Base-by-base conservation (phyloP, 148 eudicot genomes). In the Cornus kousa region DNA sequence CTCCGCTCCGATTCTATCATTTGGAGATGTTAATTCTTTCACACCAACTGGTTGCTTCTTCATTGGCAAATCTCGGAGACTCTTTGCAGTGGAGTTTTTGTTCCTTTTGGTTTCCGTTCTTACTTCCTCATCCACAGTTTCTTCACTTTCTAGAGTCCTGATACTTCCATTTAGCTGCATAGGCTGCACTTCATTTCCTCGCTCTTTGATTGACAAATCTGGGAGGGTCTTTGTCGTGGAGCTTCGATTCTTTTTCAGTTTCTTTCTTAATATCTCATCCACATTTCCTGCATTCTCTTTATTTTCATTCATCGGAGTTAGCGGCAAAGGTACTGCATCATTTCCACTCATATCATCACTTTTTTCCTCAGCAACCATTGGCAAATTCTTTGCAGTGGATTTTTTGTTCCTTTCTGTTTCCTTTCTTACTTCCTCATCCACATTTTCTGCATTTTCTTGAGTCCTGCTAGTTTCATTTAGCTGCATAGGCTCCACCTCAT, bases 101-200 rank as follows among this genome's bases (percentile, higher is more conserved):
- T 70, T 83, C 81, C 74, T 88, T 70, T 70, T 78, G 35, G 37
- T 50, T 72, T 62, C 77, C 78, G 82, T 86, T 57, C 50, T 70
- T 20, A 77, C 64, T 64, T 78, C 87, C 33, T 78, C 78, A 65
- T 31, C 74, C 62, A 31, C 68, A 62, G 60, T 78, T 60, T 79
- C 74, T 35, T 64, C 69, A 70, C 70, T 71, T 68, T 76, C 77
- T 50, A 59, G 73, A 40, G 35, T 43, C 74, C 39, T 71, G 46
- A 67, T 20, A 32, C 20, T 81, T 73, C 80, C 71, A 79, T 76
- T 81, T 10, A 74, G 78, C 72, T 82, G 86, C 71, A 68, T 10
- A 46, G 78, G 50, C 70, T 71, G 76, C n/a, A 50, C 67, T 55
- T 80, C 73, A 46, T 66, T 82, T 32, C 22, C 70, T 67, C 70